Percentiles rank a stretch among this genome's conserved stretches.
Conservation (phyloP, 73 alveolate genomes). For the Breviolum minutum region DNA sequence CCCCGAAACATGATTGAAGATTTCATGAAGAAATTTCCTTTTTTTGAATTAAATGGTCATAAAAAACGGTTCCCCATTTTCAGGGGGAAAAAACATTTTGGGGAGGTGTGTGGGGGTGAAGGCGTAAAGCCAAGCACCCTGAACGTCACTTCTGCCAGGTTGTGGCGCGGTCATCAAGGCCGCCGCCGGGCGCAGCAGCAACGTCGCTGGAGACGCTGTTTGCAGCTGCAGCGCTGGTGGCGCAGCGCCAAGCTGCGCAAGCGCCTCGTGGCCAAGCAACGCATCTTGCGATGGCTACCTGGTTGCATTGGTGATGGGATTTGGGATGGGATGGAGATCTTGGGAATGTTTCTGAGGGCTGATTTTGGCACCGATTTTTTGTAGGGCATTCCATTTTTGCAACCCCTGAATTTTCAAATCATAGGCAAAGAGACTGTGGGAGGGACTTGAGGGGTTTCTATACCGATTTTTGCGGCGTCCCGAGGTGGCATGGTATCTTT, state of each 20-base stretch:
- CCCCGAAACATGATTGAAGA: too few relatives aligned
- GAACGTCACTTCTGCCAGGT: background rate
- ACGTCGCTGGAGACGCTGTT: background rate
- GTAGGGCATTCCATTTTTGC: too few relatives aligned
- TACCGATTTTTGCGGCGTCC: background rate
- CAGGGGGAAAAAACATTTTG: background rate
- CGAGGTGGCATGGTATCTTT: background rate
- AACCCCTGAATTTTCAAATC: too few relatives aligned
- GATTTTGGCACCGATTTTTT: too few relatives aligned
- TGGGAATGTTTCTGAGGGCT: background rate
- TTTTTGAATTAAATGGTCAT: too few relatives aligned
- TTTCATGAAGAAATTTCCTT: too few relatives aligned
- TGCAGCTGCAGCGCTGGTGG: constrained; percentile 63
- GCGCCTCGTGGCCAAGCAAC: background rate
- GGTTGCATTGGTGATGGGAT: background rate
- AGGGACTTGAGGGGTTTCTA: too few relatives aligned
- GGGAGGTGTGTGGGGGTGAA: background rate
- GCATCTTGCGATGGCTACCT: constrained; percentile 4
- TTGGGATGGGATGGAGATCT: background rate
- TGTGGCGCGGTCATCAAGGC: constrained; percentile 22
- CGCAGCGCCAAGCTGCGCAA: constrained; percentile 48
- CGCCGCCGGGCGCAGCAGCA: background rate
- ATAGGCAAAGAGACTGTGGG: too few relatives aligned
- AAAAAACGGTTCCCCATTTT: background rate
- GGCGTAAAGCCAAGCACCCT: background rate